A percentile compares a stretch with the other conserved stretches of the same genome.
These are phyloP conservation scores for Epithemia pelagica DNA, from an alignment of 108 stramenopile genomes.

Conservation along the genomic window DNA sequence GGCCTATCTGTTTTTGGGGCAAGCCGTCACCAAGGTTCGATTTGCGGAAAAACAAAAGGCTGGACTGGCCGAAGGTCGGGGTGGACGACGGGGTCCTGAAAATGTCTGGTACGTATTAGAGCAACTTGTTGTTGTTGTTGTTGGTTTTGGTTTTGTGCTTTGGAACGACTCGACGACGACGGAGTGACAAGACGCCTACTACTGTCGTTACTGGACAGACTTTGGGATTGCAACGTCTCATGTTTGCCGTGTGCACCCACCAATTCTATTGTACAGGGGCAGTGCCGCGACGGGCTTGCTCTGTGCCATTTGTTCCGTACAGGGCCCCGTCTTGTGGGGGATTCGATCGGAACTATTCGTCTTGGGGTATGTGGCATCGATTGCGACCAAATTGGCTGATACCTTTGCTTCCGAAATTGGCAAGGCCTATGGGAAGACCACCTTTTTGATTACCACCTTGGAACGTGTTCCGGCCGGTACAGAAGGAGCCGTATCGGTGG, in stretches of 20 bases:
- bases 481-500: slow-evolving; percentile 83
- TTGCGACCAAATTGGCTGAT: slow-evolving; percentile 92
- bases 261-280: no score
- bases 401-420: slow-evolving; percentile 96
- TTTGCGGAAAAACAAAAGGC: slow-evolving; percentile 79
- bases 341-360: slow-evolving; percentile 52
- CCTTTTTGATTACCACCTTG: slow-evolving; percentile 89
- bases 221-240: no score
- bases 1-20: slow-evolving; percentile 73
- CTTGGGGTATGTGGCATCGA: slow-evolving; percentile 81
- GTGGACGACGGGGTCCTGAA: slow-evolving; percentile 90
- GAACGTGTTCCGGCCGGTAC: slow-evolving; percentile 84
- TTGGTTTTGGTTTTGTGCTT: no score
- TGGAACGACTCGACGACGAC: no score
- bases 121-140: slow-evolving; percentile 1
- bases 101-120: slow-evolving; percentile 86
- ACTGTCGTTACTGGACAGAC: no score
- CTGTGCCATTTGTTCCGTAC: slow-evolving; percentile 57
- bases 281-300: slow-evolving; percentile 72
- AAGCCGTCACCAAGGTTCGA: slow-evolving; percentile 80
- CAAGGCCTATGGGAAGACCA: slow-evolving; percentile 92
- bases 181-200: no score
- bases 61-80: slow-evolving; percentile 92
- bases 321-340: slow-evolving; percentile 39
- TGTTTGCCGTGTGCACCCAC: no score